Evolutionary conservation across 176 grass and related monocot species (phyloP).

Genomic region (Avena sativa): DNA sequence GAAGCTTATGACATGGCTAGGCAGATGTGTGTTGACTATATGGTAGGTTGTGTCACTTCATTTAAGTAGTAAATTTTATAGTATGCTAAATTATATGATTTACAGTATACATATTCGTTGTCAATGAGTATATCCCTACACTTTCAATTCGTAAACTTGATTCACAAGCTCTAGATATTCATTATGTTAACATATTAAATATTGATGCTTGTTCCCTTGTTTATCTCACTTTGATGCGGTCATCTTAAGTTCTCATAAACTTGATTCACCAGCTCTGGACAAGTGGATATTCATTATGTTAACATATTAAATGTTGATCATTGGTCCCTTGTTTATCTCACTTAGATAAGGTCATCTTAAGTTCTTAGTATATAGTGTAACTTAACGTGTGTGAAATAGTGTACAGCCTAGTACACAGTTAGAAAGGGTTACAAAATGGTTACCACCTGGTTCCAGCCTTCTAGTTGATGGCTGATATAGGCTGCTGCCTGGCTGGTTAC

Average conservation of each 20-base stretch:
- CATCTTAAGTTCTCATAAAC: not conserved
- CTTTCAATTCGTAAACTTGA: conserved; percentile 4
- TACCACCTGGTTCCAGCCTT: conserved; percentile 25
- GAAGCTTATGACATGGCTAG: conserved; percentile 95
- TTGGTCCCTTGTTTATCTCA: not conserved
- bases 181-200: conserved; percentile 4
- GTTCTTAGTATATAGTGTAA: conserved; percentile 29
- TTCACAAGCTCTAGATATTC: not conserved
- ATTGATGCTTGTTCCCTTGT: not conserved
- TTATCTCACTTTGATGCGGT: not conserved
- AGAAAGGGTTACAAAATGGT: not conserved
- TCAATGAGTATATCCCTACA: not conserved
- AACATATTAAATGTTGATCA: not conserved
- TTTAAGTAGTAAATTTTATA: conserved; percentile 20
- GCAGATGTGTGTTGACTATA: conserved; percentile 98
- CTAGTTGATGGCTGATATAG: conserved; percentile 10
- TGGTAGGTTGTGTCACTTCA: conserved; percentile 60
- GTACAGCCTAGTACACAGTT: not conserved
- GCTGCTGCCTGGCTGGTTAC: conserved; percentile 36
- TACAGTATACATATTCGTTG: not conserved
- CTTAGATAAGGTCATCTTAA: not conserved
- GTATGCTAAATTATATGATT: not conserved
- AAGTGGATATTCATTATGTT: conserved; percentile 1
- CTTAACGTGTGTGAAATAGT: not conserved
- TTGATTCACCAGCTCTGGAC: not conserved